A percentile compares a stretch with the other conserved stretches of the same genome.
phyloP scores from a whole-genome alignment of 2,329 filamentous ascomycete species.

The Arachnomyces sp. region DNA sequence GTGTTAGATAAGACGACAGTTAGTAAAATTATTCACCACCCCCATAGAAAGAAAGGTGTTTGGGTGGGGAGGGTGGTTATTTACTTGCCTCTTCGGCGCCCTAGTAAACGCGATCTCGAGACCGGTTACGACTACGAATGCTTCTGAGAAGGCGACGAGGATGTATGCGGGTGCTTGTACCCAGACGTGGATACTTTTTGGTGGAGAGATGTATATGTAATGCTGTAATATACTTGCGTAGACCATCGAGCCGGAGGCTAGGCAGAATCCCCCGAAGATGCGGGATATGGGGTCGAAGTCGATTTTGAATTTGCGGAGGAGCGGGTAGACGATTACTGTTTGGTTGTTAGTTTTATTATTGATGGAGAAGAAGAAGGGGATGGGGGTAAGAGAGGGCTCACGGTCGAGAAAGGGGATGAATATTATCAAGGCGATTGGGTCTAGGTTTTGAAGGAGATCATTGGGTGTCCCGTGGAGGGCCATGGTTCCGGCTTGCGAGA shows the following conservation, averaged over 20 bases:
- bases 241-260: constrained; percentile 45
- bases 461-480: constrained; percentile 45
- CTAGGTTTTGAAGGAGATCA: constrained; percentile 53
- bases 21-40: constrained; percentile 9
- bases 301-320: constrained; percentile 44
- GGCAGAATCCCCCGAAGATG: constrained; percentile 49
- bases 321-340: constrained; percentile 46
- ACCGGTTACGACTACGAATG: constrained; percentile 40
- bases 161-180: constrained; percentile 12
- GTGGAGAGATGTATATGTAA: constrained; percentile 42
- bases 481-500: constrained; percentile 50
- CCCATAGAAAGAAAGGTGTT: too few relatives aligned
- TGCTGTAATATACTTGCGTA: constrained; percentile 51
- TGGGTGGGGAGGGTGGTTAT: too few relatives aligned
- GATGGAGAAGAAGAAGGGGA: constrained; percentile 1
- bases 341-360: constrained; percentile 5
- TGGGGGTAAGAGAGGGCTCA: too few relatives aligned
- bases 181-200: constrained; percentile 3
- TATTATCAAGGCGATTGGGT: constrained; percentile 53
- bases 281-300: constrained; percentile 50
- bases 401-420: constrained; percentile 42
- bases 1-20: neutral
- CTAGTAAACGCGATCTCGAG: constrained; percentile 65
- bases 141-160: constrained; percentile 20
- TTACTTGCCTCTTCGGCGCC: constrained; percentile 47